phyloP scores from a whole-genome alignment of 345 rosid genomes.

The Eucalyptus leucophloia region DNA sequence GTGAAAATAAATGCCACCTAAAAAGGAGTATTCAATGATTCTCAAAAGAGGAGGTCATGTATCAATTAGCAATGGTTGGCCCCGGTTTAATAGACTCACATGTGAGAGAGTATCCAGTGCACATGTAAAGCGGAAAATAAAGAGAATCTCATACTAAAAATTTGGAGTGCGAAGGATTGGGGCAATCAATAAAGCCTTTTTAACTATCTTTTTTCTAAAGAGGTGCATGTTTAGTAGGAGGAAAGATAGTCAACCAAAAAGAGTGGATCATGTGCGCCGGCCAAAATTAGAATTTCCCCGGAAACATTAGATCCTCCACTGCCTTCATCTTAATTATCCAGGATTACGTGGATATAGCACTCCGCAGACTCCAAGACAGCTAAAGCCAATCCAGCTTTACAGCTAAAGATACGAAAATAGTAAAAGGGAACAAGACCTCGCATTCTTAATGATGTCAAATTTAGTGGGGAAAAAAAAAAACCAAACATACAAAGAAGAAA shows the following conservation, averaged over 20 bases:
- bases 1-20: too few species aligned
- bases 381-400: neutral
- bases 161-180: neutral
- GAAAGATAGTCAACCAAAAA: neutral
- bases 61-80: too few species aligned
- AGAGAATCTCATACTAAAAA: neutral
- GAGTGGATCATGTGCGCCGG: neutral
- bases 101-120: neutral
- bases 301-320: neutral
- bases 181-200: neutral
- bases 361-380: neutral
- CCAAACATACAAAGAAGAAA: constrained; percentile 10
- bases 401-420: neutral
- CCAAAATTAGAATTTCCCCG: neutral
- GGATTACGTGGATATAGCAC: neutral
- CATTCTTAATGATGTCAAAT: neutral
- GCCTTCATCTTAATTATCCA: neutral
- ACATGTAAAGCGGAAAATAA: neutral
- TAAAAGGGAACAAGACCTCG: neutral
- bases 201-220: neutral
- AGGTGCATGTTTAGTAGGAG: neutral
- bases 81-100: too few species aligned
- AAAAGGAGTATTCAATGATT: too few species aligned
- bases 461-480: neutral
- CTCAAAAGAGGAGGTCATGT: too few species aligned